A percentile compares a stretch with the other conserved stretches of the same genome.
Evolutionary conservation across 352 stramenopile species (phyloP).

Genomic region (Phytophthora foliorum): DNA sequence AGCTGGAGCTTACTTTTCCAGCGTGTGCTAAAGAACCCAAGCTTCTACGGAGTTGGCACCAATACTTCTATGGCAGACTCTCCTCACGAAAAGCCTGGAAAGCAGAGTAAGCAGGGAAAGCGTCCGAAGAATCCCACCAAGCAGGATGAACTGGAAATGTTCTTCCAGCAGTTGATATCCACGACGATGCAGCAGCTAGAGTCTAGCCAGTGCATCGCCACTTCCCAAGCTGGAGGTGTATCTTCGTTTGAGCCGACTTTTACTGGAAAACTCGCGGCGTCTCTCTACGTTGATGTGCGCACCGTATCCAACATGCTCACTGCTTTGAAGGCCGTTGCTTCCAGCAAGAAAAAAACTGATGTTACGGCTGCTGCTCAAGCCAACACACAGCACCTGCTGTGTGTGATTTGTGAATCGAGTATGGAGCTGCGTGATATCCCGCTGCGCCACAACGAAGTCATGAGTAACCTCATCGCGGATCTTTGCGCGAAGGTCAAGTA

Average conservation of each 20-base stretch:
- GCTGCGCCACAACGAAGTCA: slow-evolving; percentile 98
- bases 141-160: slow-evolving; percentile 54
- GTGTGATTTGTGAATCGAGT: slow-evolving; percentile 72
- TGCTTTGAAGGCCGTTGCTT: slow-evolving; percentile 37
- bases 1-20: slow-evolving; percentile 98
- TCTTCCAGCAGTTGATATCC: slow-evolving; percentile 89
- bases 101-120: slow-evolving; percentile 32
- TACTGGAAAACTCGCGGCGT: slow-evolving; percentile 94
- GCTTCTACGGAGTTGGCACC: slow-evolving; percentile 93
- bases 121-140: slow-evolving; percentile 32
- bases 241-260: slow-evolving; percentile 81
- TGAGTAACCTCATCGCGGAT: slow-evolving; percentile 69
- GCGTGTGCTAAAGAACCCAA: slow-evolving; percentile 96
- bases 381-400: slow-evolving; percentile 48
- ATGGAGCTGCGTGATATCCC: slow-evolving; percentile 96
- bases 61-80: neutral
- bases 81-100: slow-evolving; percentile 12
- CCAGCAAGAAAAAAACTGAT: neutral
- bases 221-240: slow-evolving; percentile 12
- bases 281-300: slow-evolving; percentile 97
- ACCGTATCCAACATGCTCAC: slow-evolving; percentile 83
- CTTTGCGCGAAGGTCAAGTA: slow-evolving; percentile 67
- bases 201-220: slow-evolving; percentile 85
- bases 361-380: slow-evolving; percentile 1
- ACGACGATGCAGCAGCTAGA: slow-evolving; percentile 86